Conservation (phyloP, 2,329 filamentous ascomycete species). For the Hymenoscyphus albidus region DNA sequence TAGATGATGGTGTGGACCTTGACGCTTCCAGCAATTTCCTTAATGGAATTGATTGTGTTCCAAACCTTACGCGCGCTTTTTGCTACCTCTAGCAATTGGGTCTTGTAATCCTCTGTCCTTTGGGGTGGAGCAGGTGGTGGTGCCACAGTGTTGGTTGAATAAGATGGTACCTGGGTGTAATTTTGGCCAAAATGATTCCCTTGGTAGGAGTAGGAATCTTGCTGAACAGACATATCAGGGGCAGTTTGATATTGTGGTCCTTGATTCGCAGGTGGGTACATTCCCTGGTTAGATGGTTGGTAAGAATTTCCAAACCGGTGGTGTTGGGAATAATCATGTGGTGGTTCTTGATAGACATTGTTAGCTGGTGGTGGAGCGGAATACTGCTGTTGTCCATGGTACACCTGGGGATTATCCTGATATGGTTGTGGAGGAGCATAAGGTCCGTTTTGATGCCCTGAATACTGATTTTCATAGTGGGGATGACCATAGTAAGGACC, state of each 20-base stretch:
- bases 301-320: slow-evolving; percentile 27
- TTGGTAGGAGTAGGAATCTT: slow-evolving; percentile 22
- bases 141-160: slow-evolving; percentile 27
- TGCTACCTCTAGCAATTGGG: slow-evolving; percentile 50
- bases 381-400: slow-evolving; percentile 27
- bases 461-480: slow-evolving; percentile 35
- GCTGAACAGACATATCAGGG: slow-evolving; percentile 20
- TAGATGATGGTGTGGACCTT: slow-evolving; percentile 62
- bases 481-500: slow-evolving; percentile 36
- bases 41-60: slow-evolving; percentile 55
- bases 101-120: slow-evolving; percentile 43
- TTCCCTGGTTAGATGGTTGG: slow-evolving; percentile 18
- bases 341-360: slow-evolving; percentile 24
- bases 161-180: slow-evolving; percentile 26
- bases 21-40: slow-evolving; percentile 58
- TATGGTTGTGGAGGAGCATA: slow-evolving; percentile 31
- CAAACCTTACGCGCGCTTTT: slow-evolving; percentile 58
- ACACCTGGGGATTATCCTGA: slow-evolving; percentile 26
- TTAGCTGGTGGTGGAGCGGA: slow-evolving; percentile 22
- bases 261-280: slow-evolving; percentile 22
- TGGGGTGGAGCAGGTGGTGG: slow-evolving; percentile 25
- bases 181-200: slow-evolving; percentile 21
- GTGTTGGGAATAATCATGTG: slow-evolving; percentile 28
- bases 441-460: slow-evolving; percentile 30
- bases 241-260: slow-evolving; percentile 23